A percentile compares a stretch with the other conserved stretches of the same genome.
Conservation (phyloP, 305 asterid species). For the Rubia peregrina region DNA sequence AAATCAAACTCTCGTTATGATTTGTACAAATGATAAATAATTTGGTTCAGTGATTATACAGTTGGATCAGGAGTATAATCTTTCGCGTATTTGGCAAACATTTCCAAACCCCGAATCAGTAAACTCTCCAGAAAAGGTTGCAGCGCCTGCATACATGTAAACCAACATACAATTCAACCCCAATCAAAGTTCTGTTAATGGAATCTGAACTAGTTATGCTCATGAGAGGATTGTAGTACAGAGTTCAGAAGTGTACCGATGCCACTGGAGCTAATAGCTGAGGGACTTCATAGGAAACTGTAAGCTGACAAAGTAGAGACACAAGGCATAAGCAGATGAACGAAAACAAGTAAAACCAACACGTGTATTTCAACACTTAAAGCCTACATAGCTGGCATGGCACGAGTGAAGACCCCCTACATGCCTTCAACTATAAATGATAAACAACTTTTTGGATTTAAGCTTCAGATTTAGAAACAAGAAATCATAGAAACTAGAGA, state of each 20-base stretch:
- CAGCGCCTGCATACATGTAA: conserved; percentile 46
- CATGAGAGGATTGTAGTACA: conserved; percentile 1
- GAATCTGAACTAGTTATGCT: neutral
- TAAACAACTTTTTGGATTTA: neutral
- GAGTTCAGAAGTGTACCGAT: conserved; percentile 51
- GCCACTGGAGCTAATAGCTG: conserved; percentile 81
- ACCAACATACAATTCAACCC: neutral
- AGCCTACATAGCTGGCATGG: neutral
- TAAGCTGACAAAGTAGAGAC: conserved; percentile 49
- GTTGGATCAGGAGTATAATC: conserved; percentile 46
- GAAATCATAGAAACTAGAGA: neutral
- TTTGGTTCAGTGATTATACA: conserved; percentile 17
- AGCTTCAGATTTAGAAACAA: conserved; percentile 3
- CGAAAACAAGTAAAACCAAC: neutral
- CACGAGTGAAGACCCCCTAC: neutral
- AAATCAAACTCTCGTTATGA: neutral
- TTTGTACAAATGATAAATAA: neutral
- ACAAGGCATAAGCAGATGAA: neutral
- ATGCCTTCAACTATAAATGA: neutral
- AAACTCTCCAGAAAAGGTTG: conserved; percentile 73
- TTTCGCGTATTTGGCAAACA: conserved; percentile 53
- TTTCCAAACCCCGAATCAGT: conserved; percentile 55
- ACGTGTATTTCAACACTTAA: neutral
- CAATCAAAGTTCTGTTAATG: neutral
- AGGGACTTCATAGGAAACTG: conserved; percentile 89